Conservation (phyloP, 495 filamentous ascomycete species). For the Parathielavia hyrcaniae region DNA sequence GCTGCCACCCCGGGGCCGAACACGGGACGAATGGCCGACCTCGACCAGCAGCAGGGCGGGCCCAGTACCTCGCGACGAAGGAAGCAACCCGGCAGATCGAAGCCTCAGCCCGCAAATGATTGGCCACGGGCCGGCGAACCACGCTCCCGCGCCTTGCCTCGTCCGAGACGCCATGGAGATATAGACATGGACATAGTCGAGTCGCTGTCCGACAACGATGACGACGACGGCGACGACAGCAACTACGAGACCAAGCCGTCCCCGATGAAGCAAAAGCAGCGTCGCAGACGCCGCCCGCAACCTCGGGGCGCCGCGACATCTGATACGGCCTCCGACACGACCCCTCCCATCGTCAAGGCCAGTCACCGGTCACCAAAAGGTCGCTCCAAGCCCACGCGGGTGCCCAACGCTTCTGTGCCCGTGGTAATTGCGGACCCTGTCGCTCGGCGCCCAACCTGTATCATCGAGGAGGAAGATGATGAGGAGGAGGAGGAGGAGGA, state of each 20-base stretch:
- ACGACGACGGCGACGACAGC: constrained; percentile 22
- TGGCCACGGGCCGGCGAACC: constrained; percentile 35
- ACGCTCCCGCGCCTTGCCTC: constrained; percentile 40
- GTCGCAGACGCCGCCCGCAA: constrained; percentile 22
- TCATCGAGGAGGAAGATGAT: constrained; percentile 26
- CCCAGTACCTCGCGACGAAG: constrained; percentile 31
- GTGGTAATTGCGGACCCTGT: constrained; percentile 20
- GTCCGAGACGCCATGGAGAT: constrained; percentile 31
- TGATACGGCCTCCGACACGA: constrained; percentile 16
- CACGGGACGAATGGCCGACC: constrained; percentile 41
- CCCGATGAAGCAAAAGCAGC: constrained; percentile 14
- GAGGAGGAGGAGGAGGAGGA: constrained; percentile 27
- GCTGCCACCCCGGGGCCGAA: constrained; percentile 32
- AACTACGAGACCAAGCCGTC: constrained; percentile 23
- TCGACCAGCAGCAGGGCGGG: constrained; percentile 29
- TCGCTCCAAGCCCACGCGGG: constrained; percentile 25
- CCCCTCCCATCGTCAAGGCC: constrained; percentile 12
- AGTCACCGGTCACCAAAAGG: constrained; percentile 6
- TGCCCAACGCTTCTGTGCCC: constrained; percentile 28
- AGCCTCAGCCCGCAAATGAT: constrained; percentile 35
- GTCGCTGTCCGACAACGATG: constrained; percentile 22
- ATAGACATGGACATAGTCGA: constrained; percentile 27
- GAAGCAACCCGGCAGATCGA: constrained; percentile 33
- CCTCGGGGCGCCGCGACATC: constrained; percentile 11
- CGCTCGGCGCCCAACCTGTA: constrained; percentile 27